These are phyloP conservation scores for Avena insularis DNA, from an alignment of 176 grass and related monocot genomes.

Conservation along the genomic window DNA sequence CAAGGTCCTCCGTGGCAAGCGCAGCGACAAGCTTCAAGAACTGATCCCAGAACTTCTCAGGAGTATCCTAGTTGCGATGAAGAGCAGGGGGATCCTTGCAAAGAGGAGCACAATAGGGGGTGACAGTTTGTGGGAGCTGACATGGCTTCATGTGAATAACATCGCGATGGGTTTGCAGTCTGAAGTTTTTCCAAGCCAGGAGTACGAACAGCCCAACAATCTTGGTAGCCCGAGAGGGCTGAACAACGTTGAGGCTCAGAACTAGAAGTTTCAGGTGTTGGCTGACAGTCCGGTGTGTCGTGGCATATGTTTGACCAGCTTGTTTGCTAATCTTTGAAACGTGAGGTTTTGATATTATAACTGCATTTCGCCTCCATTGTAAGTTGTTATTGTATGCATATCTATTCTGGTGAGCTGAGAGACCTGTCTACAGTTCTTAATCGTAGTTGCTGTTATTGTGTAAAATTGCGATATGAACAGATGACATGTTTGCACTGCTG, in stretches of 20 bases:
- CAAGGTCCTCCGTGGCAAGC: conserved; percentile 85
- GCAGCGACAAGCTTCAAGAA: conserved; percentile 92
- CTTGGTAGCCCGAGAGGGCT: conserved; percentile 40
- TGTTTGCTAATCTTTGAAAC: conserved; percentile 38
- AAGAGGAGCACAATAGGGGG: conserved; percentile 92
- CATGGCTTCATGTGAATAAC: conserved; percentile 92
- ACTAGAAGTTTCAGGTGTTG: conserved; percentile 10
- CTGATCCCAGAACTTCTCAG: conserved; percentile 83
- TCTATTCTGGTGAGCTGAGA: conserved; percentile 20
- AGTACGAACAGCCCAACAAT: conserved; percentile 58
- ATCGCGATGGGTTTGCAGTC: conserved; percentile 73
- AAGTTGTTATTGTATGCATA: conserved; percentile 36
- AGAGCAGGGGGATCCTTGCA: conserved; percentile 84
- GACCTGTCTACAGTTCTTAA: conserved; percentile 5
- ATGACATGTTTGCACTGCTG: not conserved
- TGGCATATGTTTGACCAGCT: conserved; percentile 5
- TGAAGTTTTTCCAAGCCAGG: conserved; percentile 79
- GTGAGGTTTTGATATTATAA: conserved; percentile 60
- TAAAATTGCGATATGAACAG: conserved; percentile 9
- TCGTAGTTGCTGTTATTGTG: not conserved
- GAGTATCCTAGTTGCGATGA: conserved; percentile 79
- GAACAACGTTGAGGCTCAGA: conserved; percentile 28
- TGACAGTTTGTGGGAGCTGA: conserved; percentile 95
- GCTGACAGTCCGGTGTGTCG: not conserved
- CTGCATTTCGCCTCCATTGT: conserved; percentile 20